phyloP scores from a whole-genome alignment of 306 rosid genomes.

The Vigna nakashimae region DNA sequence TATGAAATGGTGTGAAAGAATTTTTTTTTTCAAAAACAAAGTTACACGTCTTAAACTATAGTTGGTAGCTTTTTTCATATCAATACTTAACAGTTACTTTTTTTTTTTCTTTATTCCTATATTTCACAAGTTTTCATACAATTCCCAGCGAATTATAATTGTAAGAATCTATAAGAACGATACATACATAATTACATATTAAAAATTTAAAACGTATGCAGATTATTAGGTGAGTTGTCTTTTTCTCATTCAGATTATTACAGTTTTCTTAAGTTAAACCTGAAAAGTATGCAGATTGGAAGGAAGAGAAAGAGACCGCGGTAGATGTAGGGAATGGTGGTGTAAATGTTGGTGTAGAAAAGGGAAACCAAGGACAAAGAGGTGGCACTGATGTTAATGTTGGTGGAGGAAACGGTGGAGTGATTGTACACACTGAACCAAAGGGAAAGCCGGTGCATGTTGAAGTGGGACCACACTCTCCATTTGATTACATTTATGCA shows the following conservation, averaged over 20 bases:
- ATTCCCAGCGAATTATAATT: neutral
- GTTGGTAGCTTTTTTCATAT: too few relatives aligned
- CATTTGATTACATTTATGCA: slow-evolving; percentile 37
- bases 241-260: neutral
- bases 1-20: too few relatives aligned
- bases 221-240: neutral
- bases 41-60: neutral
- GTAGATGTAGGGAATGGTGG: slow-evolving; percentile 66
- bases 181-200: neutral
- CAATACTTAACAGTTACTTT: too few relatives aligned
- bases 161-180: neutral
- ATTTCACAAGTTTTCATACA: neutral
- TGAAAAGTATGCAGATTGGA: slow-evolving; percentile 44
- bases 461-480: slow-evolving; percentile 40
- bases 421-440: slow-evolving; percentile 47
- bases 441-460: slow-evolving; percentile 60
- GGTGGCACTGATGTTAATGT: slow-evolving; percentile 57
- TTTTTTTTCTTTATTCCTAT: neutral
- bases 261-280: neutral
- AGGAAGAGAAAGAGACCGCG: slow-evolving; percentile 57
- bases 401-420: slow-evolving; percentile 65
- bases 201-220: neutral
- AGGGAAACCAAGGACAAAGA: slow-evolving; percentile 50
- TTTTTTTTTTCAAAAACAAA: too few relatives aligned
- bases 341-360: slow-evolving; percentile 49